Percentiles rank a stretch among this genome's conserved stretches.
Conservation (phyloP, 225 moss, liverwort and hornwort species). For the Asterella californica region DNA sequence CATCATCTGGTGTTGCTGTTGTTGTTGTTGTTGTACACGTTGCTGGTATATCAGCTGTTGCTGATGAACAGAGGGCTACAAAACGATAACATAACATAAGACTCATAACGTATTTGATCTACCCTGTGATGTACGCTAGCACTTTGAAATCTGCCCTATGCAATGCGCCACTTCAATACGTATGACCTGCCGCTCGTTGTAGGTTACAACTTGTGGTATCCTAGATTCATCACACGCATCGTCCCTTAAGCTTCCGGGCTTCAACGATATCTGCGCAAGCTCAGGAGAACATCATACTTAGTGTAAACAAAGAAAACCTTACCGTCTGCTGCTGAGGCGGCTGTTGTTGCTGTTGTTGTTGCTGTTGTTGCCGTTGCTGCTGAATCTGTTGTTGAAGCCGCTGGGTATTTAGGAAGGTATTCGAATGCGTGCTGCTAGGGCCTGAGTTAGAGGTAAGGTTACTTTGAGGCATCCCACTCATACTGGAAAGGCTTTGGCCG, state of each 20-base stretch:
- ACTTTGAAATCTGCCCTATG: too few species aligned
- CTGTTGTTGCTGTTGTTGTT: conserved; percentile 30
- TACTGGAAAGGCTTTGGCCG: conserved; percentile 38
- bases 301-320: neutral
- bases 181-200: too few species aligned
- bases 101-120: too few species aligned
- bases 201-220: too few species aligned
- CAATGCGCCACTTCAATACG: neutral
- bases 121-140: too few species aligned
- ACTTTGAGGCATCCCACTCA: conserved; percentile 46
- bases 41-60: conserved; percentile 39
- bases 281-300: neutral
- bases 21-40: conserved; percentile 34
- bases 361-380: conserved; percentile 32
- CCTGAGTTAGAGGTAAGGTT: conserved; percentile 42
- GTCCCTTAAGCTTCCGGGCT: too few species aligned
- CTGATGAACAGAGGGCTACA: conserved; percentile 55
- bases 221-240: too few species aligned
- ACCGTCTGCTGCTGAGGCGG: conserved; percentile 31
- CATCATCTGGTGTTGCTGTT: conserved; percentile 40
- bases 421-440: conserved; percentile 35
- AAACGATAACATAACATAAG: neutral
- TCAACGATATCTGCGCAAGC: too few species aligned
- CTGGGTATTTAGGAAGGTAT: conserved; percentile 50
- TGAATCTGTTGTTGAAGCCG: conserved; percentile 38